Conservation (phyloP, 352 stramenopile species). For the Globisporangium polare region DNA sequence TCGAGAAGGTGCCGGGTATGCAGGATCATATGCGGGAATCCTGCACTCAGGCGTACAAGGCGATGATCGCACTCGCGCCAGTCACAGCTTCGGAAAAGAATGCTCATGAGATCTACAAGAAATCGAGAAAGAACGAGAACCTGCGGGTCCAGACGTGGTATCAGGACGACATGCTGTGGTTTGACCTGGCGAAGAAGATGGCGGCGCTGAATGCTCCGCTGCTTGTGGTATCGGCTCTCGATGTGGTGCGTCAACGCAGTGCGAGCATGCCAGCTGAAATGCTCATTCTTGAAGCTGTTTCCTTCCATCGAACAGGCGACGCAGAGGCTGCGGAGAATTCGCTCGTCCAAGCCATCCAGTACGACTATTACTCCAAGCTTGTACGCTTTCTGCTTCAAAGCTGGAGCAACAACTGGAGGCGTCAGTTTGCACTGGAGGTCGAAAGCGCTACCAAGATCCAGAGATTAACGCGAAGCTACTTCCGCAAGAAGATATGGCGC, state of each 20-base stretch:
- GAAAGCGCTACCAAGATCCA: conserved; percentile 34
- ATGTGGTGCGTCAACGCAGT: conserved; percentile 22
- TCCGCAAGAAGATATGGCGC: conserved; percentile 20
- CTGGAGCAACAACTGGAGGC: conserved; percentile 37
- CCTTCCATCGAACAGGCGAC: conserved; percentile 34
- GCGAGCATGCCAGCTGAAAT: conserved; percentile 19
- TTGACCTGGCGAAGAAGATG: conserved; percentile 51
- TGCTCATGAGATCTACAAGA: conserved; percentile 52
- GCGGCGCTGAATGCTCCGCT: conserved; percentile 40
- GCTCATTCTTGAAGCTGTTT: conserved; percentile 40
- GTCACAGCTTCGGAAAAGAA: conserved; percentile 46
- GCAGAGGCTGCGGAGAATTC: conserved; percentile 21
- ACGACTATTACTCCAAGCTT: conserved; percentile 39
- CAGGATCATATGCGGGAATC: conserved; percentile 38
- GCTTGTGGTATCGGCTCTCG: conserved; percentile 30
- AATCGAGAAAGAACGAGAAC: conserved; percentile 61
- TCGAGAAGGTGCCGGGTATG: conserved; percentile 41
- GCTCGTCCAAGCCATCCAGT: conserved; percentile 32
- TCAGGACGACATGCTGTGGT: conserved; percentile 49
- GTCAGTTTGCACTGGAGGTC: conserved; percentile 40
- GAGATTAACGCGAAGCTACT: conserved; percentile 16
- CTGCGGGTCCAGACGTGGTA: conserved; percentile 56
- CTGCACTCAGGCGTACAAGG: conserved; percentile 55
- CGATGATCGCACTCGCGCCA: conserved; percentile 42
- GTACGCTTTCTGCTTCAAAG: conserved; percentile 41